These are phyloP conservation scores for Macroventuria anomochaeta DNA, from an alignment of 2,329 filamentous ascomycete species.

Conservation along the genomic window DNA sequence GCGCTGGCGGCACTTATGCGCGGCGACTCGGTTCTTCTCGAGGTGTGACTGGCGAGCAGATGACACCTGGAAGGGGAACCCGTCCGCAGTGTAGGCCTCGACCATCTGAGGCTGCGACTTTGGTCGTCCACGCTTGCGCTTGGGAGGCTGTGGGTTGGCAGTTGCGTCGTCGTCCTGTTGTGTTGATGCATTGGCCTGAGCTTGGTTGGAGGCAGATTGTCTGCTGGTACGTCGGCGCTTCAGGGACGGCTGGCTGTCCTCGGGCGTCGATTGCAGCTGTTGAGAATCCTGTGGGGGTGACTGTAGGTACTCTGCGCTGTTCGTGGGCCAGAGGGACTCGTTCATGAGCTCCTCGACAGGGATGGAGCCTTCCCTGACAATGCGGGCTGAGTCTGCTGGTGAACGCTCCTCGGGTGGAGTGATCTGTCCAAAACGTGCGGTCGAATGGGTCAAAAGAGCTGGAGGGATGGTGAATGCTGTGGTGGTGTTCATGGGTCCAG, in stretches of 20 bases:
- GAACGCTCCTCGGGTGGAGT: slow-evolving; percentile 48
- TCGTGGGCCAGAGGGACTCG: slow-evolving; percentile 34
- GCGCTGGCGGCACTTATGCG: slow-evolving; percentile 76
- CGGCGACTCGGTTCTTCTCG: slow-evolving; percentile 74
- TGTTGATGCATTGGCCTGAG: background rate
- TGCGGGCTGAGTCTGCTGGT: slow-evolving; percentile 24
- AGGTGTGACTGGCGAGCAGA: slow-evolving; percentile 53
- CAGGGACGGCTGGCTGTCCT: slow-evolving; percentile 17
- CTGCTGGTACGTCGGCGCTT: slow-evolving; percentile 42
- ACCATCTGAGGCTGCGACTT: slow-evolving; percentile 44
- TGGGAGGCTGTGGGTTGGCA: slow-evolving; percentile 37
- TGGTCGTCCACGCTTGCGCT: slow-evolving; percentile 47
- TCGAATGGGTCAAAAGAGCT: slow-evolving; percentile 34
- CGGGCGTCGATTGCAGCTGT: slow-evolving; percentile 13
- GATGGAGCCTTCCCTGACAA: slow-evolving; percentile 33
- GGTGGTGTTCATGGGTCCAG: slow-evolving; percentile 9
- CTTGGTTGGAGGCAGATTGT: slow-evolving; percentile 20
- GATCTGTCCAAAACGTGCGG: slow-evolving; percentile 45
- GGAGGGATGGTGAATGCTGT: slow-evolving; percentile 38
- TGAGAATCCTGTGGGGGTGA: slow-evolving; percentile 6
- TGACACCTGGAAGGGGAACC: slow-evolving; percentile 43
- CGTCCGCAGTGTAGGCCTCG: slow-evolving; percentile 41
- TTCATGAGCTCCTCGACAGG: slow-evolving; percentile 39
- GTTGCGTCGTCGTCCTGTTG: slow-evolving; percentile 20
- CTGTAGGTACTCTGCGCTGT: background rate